Evolutionary conservation across 441 rosid genomes (phyloP).

Genomic region (Adansonia gregorii): DNA sequence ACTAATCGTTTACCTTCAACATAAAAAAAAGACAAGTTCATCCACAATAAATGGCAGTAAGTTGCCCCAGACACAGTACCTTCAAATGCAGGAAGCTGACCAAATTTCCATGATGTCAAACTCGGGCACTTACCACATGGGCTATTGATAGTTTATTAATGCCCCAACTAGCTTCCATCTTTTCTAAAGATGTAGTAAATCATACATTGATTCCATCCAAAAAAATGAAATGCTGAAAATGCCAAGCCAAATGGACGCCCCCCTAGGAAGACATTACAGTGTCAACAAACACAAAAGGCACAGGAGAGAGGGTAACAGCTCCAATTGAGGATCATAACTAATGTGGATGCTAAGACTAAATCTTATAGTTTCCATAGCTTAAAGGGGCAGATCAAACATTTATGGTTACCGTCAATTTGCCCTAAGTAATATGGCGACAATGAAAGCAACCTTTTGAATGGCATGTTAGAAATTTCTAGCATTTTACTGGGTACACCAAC

Average conservation of each 20-base stretch:
- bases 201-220: background rate
- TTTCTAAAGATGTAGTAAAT: background rate
- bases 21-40: background rate
- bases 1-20: background rate
- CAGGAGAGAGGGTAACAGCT: background rate
- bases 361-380: background rate
- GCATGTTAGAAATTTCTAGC: background rate
- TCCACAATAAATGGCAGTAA: background rate
- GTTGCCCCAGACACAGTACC: background rate
- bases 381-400: background rate
- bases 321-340: background rate
- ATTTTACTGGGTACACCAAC: background rate
- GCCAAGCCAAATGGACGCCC: conserved; percentile 2
- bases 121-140: background rate
- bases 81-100: background rate
- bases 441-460: background rate
- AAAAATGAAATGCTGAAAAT: background rate
- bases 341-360: background rate
- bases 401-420: background rate
- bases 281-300: background rate
- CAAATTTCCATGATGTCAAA: background rate
- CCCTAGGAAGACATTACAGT: background rate
- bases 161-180: background rate
- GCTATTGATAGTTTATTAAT: conserved; percentile 4
- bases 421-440: background rate